Conservation (phyloP, 306 rosid genomes). For the Begonia masoniana region DNA sequence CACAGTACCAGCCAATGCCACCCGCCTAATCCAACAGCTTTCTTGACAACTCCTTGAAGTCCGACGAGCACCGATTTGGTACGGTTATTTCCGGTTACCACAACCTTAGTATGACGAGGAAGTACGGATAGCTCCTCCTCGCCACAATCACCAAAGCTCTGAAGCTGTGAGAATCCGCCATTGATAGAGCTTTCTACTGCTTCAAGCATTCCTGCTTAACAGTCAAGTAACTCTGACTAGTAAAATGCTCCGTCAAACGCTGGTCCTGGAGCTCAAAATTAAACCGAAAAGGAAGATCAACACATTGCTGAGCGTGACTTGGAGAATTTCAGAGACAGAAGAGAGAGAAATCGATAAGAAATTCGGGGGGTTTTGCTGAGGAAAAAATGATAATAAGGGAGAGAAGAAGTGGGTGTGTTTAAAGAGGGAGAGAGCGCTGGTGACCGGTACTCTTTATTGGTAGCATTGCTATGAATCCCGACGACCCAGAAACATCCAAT, state of each 20-base stretch:
- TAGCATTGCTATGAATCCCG: slow-evolving; percentile 82
- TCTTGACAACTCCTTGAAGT: slow-evolving; percentile 92
- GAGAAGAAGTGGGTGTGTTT: slow-evolving; percentile 3
- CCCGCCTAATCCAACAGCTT: slow-evolving; percentile 95
- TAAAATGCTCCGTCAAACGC: slow-evolving; percentile 3
- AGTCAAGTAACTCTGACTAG: background rate
- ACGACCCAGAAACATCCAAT: slow-evolving; percentile 37
- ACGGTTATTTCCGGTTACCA: slow-evolving; percentile 90
- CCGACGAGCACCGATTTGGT: slow-evolving; percentile 99
- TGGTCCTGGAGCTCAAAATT: slow-evolving; percentile 18
- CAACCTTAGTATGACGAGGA: slow-evolving; percentile 95
- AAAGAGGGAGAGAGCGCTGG: slow-evolving; percentile 27
- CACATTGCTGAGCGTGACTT: slow-evolving; percentile 26
- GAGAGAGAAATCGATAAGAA: slow-evolving; percentile 18
- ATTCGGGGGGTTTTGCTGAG: slow-evolving; percentile 34
- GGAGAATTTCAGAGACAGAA: slow-evolving; percentile 24
- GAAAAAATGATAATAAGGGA: slow-evolving; percentile 17
- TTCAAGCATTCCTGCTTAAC: slow-evolving; percentile 46
- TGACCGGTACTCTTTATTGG: slow-evolving; percentile 65
- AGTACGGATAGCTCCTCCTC: slow-evolving; percentile 96
- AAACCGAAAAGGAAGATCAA: slow-evolving; percentile 47
- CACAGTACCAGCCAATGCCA: slow-evolving; percentile 98
- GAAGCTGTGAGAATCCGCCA: slow-evolving; percentile 80
- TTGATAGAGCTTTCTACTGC: slow-evolving; percentile 81
- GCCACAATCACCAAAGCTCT: slow-evolving; percentile 83